These are phyloP conservation scores for Mucor sp. DNA, from an alignment of 371 early-diverging fungal species.

Conservation along the genomic window DNA sequence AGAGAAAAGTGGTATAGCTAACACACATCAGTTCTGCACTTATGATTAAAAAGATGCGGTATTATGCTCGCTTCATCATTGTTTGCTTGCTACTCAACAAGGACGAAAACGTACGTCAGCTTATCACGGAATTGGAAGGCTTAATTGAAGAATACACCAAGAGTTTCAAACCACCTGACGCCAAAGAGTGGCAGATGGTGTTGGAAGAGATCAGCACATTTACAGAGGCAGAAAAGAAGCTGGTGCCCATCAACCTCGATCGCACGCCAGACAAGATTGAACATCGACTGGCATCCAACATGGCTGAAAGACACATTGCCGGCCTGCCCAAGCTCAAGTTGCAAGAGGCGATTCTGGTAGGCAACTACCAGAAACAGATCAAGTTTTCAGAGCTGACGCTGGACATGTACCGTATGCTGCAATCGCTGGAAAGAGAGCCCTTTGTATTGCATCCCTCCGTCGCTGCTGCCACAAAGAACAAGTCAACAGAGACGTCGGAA, in stretches of 20 bases:
- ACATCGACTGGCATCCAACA: conserved; percentile 63
- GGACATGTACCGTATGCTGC: conserved; percentile 95
- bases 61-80: conserved; percentile 95
- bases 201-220: conserved; percentile 89
- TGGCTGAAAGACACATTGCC: conserved; percentile 52
- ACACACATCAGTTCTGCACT: conserved; percentile 70
- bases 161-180: conserved; percentile 86
- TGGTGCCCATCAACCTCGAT: conserved; percentile 72
- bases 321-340: conserved; percentile 50
- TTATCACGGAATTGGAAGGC: conserved; percentile 79
- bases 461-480: neutral
- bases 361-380: conserved; percentile 88
- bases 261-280: conserved; percentile 60
- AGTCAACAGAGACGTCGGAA: neutral
- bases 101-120: conserved; percentile 71
- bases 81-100: conserved; percentile 91
- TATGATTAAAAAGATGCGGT: conserved; percentile 95
- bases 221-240: conserved; percentile 87
- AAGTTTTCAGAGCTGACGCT: conserved; percentile 95
- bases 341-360: conserved; percentile 94
- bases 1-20: neutral
- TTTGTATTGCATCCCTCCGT: conserved; percentile 11
- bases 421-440: conserved; percentile 70
- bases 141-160: conserved; percentile 88
- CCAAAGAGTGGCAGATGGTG: conserved; percentile 92